Evolutionary conservation across 495 filamentous ascomycete genomes (phyloP).

Genomic region (Neurospora sp.): DNA sequence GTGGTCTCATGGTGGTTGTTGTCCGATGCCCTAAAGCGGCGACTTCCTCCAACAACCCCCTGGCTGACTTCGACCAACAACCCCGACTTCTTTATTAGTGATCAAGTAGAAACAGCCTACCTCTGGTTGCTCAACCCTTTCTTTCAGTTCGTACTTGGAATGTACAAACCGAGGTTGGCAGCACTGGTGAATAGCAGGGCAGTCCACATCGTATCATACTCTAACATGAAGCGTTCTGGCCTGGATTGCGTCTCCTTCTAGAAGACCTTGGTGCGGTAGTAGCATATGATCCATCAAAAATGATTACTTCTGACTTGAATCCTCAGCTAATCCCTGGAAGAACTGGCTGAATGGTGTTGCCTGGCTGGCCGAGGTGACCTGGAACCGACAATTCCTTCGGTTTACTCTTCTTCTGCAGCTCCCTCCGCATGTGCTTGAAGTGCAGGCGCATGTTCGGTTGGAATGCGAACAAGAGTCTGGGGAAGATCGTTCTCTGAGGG

Average conservation of each 20-base stretch:
- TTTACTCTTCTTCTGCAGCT: constrained; percentile 27
- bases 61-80: neutral
- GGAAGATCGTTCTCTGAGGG: constrained; percentile 42
- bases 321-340: neutral
- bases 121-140: neutral
- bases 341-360: neutral
- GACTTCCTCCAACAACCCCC: neutral
- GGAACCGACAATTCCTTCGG: neutral
- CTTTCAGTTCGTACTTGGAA: neutral
- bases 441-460: constrained; percentile 53
- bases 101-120: neutral
- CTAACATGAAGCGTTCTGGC: neutral
- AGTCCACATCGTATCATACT: neutral
- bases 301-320: neutral
- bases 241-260: neutral
- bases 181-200: neutral
- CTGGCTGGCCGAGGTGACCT: neutral
- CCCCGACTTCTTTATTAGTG: neutral
- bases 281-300: neutral
- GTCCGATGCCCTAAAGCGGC: neutral
- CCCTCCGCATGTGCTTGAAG: constrained; percentile 42
- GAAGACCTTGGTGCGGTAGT: neutral
- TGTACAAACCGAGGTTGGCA: neutral
- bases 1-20: neutral
- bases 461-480: constrained; percentile 74